These are phyloP conservation scores for Phialophora verrucosa DNA, from an alignment of 2,329 filamentous ascomycete genomes.

Conservation along the genomic window DNA sequence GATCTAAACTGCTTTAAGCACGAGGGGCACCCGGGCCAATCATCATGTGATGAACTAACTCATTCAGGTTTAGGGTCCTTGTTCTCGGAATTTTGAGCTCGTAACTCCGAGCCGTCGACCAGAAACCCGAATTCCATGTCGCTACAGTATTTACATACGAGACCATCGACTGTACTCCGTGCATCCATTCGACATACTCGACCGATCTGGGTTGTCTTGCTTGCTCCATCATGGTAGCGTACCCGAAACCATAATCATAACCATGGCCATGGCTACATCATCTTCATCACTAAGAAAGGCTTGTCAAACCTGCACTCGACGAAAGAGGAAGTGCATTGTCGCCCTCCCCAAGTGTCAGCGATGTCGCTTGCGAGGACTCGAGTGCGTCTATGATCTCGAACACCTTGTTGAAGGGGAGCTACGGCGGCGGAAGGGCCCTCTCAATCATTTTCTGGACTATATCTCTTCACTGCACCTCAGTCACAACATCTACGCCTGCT, in stretches of 20 bases:
- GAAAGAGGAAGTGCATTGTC: constrained; percentile 4
- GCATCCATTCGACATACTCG: no score
- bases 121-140: no score
- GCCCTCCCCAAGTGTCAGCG: constrained; percentile 15
- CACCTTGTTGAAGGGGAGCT: not conserved
- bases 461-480: constrained; percentile 19
- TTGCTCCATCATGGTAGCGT: no score
- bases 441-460: not conserved
- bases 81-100: no score
- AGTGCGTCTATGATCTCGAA: constrained; percentile 22
- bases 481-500: constrained; percentile 9
- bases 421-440: not conserved
- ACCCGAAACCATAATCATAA: no score
- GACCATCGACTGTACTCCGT: no score
- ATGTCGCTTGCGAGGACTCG: constrained; percentile 6
- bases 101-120: no score
- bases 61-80: no score
- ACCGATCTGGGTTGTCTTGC: no score
- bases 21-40: no score
- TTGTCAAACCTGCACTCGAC: not conserved
- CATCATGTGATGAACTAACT: no score
- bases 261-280: not conserved
- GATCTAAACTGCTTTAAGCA: not conserved
- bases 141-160: no score
- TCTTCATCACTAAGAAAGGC: not conserved